Evolutionary conservation across 106 monocot species (phyloP).

Genomic region (Acorus calamus): DNA sequence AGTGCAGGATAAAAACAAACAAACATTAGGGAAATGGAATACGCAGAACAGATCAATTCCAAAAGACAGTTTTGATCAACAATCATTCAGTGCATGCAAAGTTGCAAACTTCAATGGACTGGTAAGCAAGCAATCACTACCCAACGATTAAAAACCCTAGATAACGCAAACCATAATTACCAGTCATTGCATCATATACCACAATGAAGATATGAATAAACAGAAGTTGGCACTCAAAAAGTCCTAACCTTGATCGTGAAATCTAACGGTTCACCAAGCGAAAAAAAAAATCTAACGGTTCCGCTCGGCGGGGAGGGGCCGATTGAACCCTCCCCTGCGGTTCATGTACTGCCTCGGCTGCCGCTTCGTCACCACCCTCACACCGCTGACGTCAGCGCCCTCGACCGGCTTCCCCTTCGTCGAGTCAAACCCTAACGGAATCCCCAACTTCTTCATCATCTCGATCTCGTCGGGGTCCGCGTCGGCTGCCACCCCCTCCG

Average conservation of each 20-base stretch:
- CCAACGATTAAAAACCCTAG: no score
- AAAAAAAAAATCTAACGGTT: slow-evolving; percentile 50
- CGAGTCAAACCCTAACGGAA: slow-evolving; percentile 84
- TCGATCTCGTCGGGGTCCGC: slow-evolving; percentile 65
- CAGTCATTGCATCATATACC: neutral
- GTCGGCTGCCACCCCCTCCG: slow-evolving; percentile 16
- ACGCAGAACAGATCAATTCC: no score
- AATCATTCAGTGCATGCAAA: no score
- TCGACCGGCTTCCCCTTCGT: slow-evolving; percentile 89
- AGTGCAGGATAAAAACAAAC: no score
- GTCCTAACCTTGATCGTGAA: slow-evolving; percentile 8
- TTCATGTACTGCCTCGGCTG: slow-evolving; percentile 99
- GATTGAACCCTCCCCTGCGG: slow-evolving; percentile 89
- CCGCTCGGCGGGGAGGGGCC: slow-evolving; percentile 63
- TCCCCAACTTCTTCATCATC: slow-evolving; percentile 95
- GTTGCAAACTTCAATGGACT: no score
- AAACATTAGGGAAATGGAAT: no score
- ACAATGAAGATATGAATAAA: neutral
- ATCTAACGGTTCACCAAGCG: slow-evolving; percentile 51
- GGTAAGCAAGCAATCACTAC: no score
- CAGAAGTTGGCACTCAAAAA: no score
- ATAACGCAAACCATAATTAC: no score
- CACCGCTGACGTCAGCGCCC: slow-evolving; percentile 69
- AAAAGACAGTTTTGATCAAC: no score
- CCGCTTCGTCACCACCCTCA: slow-evolving; percentile 70